A percentile compares a stretch with the other conserved stretches of the same genome.
Evolutionary conservation across 371 early-diverging fungal genomes (phyloP).

Genomic region (Rhizopus delemar): DNA sequence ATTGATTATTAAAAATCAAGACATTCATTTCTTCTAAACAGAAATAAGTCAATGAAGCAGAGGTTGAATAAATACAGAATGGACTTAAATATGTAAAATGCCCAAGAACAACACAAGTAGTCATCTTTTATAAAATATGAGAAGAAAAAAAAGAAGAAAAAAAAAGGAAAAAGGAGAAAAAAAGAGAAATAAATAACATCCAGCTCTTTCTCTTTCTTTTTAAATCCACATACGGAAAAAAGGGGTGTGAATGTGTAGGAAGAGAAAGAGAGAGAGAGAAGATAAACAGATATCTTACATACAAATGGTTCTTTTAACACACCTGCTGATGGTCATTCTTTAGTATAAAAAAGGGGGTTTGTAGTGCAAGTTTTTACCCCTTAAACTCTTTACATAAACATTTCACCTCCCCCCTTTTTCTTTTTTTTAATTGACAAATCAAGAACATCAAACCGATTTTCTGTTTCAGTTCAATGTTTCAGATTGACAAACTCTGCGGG

Average conservation of each 20-base stretch:
- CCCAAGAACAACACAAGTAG: conserved; percentile 19
- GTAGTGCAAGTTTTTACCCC: conserved; percentile 5
- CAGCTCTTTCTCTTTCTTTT: background rate
- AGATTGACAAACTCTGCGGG: background rate
- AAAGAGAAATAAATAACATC: conserved; percentile 7
- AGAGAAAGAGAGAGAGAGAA: conserved; percentile 3
- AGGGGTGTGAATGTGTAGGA: conserved; percentile 2
- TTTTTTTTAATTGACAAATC: background rate
- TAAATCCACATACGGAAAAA: conserved; percentile 1
- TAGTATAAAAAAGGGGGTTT: conserved; percentile 8
- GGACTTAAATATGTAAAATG: conserved; percentile 10
- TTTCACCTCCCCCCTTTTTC: too few relatives aligned
- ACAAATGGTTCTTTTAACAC: background rate
- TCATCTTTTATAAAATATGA: conserved; percentile 11
- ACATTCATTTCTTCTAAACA: conserved; percentile 27
- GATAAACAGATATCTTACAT: conserved; percentile 5
- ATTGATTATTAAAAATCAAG: conserved; percentile 9
- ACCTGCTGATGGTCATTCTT: conserved; percentile 16
- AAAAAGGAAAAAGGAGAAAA: conserved; percentile 3
- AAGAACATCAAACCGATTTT: background rate
- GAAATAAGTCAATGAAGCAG: conserved; percentile 15
- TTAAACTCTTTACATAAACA: conserved; percentile 2
- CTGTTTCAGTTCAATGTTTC: conserved; percentile 1
- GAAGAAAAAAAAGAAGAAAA: conserved; percentile 1
- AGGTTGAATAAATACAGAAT: conserved; percentile 18